phyloP scores from a whole-genome alignment of 495 filamentous ascomycete species.

The Podospora conica region DNA sequence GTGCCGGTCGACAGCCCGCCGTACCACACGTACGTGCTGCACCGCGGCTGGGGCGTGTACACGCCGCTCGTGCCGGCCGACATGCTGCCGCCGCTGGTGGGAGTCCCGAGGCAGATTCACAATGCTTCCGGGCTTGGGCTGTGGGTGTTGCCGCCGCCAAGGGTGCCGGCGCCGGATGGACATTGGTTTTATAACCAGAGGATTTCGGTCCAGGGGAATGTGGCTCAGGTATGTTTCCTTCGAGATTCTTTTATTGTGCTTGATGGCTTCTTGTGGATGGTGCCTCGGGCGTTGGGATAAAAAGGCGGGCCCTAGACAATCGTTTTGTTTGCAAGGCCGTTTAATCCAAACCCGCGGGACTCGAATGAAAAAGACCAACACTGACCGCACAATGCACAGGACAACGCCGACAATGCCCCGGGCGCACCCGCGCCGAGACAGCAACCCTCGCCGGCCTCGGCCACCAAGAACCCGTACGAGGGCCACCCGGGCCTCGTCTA shows the following conservation, averaged over 20 bases:
- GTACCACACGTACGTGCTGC: conserved; percentile 45
- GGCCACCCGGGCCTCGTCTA: background rate
- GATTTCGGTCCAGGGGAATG: conserved; percentile 18
- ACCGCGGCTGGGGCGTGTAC: conserved; percentile 50
- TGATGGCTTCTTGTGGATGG: background rate
- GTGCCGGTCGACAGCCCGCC: background rate
- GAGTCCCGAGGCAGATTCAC: conserved; percentile 27
- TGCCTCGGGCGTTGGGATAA: no score
- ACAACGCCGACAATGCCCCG: background rate
- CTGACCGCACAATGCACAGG: background rate
- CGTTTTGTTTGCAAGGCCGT: no score
- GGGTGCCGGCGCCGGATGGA: conserved; percentile 29
- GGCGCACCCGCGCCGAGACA: background rate
- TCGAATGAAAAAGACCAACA: background rate
- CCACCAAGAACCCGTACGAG: background rate
- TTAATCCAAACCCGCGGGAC: no score
- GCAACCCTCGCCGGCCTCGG: background rate
- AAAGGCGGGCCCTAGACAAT: no score
- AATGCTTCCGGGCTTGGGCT: conserved; percentile 30
- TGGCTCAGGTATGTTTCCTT: background rate
- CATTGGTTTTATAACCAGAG: conserved; percentile 16
- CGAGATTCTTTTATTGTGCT: background rate
- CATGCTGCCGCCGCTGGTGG: conserved; percentile 46
- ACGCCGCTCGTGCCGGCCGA: conserved; percentile 62
- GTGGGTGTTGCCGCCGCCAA: conserved; percentile 37